Evolutionary conservation across 495 filamentous ascomycete species (phyloP), one percentile per base, ranked within the genome.

Genomic region (Neurospora sp.): DNA sequence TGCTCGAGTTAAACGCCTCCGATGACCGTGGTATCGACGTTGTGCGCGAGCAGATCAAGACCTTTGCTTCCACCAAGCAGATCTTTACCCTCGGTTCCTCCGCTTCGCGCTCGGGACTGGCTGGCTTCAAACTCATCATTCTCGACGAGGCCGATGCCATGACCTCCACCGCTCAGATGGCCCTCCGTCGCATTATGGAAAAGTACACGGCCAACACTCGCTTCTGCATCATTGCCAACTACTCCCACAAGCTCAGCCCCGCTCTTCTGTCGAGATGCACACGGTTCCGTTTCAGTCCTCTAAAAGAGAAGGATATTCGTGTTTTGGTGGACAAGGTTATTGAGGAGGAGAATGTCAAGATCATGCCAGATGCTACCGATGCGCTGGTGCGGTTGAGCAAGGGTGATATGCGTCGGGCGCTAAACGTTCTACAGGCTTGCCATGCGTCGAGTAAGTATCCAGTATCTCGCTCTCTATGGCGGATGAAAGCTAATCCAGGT

Each of bases 181-280:
- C 96, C 0, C 86, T 99, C 38, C 89, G 96, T 74, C 84, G 96
- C 59, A 99, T 99, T 72, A 99, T 99, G 96, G 96, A 99, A 79
- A 96, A 96, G 81, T 99, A 98, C 83, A 99, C 96, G 0, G 93
- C 94, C 73, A 98, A 99, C 83, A 97, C 96, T 0, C 88, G 96
- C 70, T 99, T 99, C 82, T 98, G 95, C 83, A 93, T 99, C 76
- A 98, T 99, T 72, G 96, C 96, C 76, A 99, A 99, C 81, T 99
- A 99, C 80, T 97, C 96, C 40, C 96, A 99, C 83, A 99, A 98
- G 81, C 89, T 99, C n/a, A 94, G 93, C 7, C 94, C 96, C 0
- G 96, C 96, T 0, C 85, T 99, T 8, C 87, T 99, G 20, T 97
- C 94, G 40, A 86, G 96, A 74, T 99, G 96, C 82, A 98, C 96